phyloP scores from a whole-genome alignment of 2,329 filamentous ascomycete species.

The Aspergillus fumigatiaffinis region DNA sequence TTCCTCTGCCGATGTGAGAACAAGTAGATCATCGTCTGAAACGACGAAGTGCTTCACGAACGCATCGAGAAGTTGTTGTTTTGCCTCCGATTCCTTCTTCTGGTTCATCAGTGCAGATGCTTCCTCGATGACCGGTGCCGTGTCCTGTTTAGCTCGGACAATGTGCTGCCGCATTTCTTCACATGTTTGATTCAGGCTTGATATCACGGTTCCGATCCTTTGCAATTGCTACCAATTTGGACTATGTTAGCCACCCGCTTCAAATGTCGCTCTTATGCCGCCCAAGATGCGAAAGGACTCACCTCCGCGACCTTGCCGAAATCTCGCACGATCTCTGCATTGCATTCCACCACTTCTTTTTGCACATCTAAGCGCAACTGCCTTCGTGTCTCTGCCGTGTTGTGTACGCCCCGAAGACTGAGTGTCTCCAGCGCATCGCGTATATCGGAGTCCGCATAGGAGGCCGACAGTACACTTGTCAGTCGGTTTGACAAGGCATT shows the following conservation, averaged over 20 bases:
- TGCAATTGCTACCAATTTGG: slow-evolving; percentile 66
- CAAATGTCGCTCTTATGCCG: slow-evolving; percentile 5
- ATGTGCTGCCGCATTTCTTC: slow-evolving; percentile 77
- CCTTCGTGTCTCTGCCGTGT: slow-evolving; percentile 73
- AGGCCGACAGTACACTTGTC: slow-evolving; percentile 80
- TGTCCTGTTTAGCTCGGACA: slow-evolving; percentile 68
- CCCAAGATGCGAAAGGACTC: slow-evolving; percentile 23
- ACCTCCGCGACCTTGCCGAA: slow-evolving; percentile 89
- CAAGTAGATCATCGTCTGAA: slow-evolving; percentile 72
- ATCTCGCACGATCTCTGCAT: slow-evolving; percentile 81
- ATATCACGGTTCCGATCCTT: slow-evolving; percentile 75
- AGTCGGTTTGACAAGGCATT: slow-evolving; percentile 78
- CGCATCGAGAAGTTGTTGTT: slow-evolving; percentile 70
- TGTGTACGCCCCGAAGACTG: slow-evolving; percentile 66
- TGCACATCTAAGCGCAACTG: slow-evolving; percentile 79
- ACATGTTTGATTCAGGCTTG: slow-evolving; percentile 74
- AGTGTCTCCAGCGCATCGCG: slow-evolving; percentile 76
- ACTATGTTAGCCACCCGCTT: slow-evolving; percentile 10
- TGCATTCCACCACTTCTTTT: slow-evolving; percentile 87
- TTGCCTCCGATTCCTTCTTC: slow-evolving; percentile 70
- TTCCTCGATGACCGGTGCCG: slow-evolving; percentile 70
- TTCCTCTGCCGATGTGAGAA: slow-evolving; percentile 72
- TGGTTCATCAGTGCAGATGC: slow-evolving; percentile 69
- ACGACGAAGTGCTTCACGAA: slow-evolving; percentile 82
- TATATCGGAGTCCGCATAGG: slow-evolving; percentile 89